Conservation (phyloP, 495 filamentous ascomycete species). For the Neurospora tetrasperma region DNA sequence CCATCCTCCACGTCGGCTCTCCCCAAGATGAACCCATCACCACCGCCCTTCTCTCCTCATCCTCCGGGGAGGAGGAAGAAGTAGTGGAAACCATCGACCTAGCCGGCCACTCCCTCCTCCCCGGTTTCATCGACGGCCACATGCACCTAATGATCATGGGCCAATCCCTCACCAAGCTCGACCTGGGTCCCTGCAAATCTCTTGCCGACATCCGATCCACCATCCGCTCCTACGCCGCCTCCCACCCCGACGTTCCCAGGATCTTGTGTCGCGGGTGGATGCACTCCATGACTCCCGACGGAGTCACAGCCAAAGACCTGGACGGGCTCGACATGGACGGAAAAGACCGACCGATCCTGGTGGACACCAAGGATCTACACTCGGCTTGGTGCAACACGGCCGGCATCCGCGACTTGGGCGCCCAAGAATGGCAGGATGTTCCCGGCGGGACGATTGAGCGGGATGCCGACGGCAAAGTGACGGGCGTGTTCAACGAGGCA, state of each 20-base stretch:
- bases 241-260: constrained; percentile 38
- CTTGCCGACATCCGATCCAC: constrained; percentile 42
- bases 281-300: constrained; percentile 44
- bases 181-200: constrained; percentile 42
- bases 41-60: constrained; percentile 14
- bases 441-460: constrained; percentile 48
- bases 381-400: constrained; percentile 52
- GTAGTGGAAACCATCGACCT: constrained; percentile 31
- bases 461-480: constrained; percentile 39
- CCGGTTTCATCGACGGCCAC: constrained; percentile 57
- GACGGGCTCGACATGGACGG: constrained; percentile 43
- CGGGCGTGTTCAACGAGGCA: constrained; percentile 49
- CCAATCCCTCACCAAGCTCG: constrained; percentile 46
- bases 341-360: constrained; percentile 44
- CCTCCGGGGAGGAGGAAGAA: neutral
- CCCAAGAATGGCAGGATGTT: constrained; percentile 37
- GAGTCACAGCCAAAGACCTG: constrained; percentile 43
- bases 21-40: constrained; percentile 22
- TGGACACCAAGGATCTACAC: constrained; percentile 54
- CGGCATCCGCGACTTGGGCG: constrained; percentile 42
- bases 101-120: constrained; percentile 39
- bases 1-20: constrained; percentile 35
- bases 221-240: constrained; percentile 40
- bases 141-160: constrained; percentile 53
- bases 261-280: constrained; percentile 53